Conservation (phyloP, 2,329 filamentous ascomycete genomes). For the Ascomycota sp. region DNA sequence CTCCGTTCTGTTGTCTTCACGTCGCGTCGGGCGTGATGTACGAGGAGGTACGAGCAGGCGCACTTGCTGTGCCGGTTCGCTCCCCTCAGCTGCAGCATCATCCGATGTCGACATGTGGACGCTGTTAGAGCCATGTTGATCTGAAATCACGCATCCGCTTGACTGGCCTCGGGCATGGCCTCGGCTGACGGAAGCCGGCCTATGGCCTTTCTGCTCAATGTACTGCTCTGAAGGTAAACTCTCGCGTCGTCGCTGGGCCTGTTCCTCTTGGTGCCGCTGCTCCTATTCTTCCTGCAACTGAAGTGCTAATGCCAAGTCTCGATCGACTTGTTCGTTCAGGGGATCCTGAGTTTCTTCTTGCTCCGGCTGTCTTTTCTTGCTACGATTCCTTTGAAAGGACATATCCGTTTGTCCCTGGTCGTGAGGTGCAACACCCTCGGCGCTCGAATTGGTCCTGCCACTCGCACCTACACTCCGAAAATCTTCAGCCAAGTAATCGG, state of each 20-base stretch:
- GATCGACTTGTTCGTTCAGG: constrained; percentile 52
- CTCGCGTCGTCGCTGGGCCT: constrained; percentile 43
- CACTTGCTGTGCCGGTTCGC: constrained; percentile 14
- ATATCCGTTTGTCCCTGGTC: no score
- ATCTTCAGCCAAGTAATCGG: constrained; percentile 76
- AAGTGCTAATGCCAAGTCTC: constrained; percentile 70
- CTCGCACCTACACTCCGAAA: constrained; percentile 59
- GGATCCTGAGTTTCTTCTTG: constrained; percentile 15
- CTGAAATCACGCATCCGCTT: constrained; percentile 1
- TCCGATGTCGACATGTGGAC: constrained; percentile 3
- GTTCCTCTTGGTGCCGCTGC: constrained; percentile 46
- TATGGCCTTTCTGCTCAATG: constrained; percentile 41
- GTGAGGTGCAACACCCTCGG: no score
- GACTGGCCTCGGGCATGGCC: constrained; percentile 3
- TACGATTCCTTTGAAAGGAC: constrained; percentile 18
- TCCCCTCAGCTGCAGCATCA: not conserved
- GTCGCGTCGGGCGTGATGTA: constrained; percentile 15
- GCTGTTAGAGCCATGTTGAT: constrained; percentile 8
- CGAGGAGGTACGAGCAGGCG: constrained; percentile 20
- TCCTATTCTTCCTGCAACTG: constrained; percentile 94
- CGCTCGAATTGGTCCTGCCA: no score
- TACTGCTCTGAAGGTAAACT: constrained; percentile 48
- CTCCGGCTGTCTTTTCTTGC: constrained; percentile 8
- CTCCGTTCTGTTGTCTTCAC: constrained; percentile 19
- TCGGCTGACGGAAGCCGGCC: constrained; percentile 8